These are phyloP conservation scores for Hemisphaericaspora nanyangensis DNA, from an alignment of 805 yeast species.

Conservation along the genomic window DNA sequence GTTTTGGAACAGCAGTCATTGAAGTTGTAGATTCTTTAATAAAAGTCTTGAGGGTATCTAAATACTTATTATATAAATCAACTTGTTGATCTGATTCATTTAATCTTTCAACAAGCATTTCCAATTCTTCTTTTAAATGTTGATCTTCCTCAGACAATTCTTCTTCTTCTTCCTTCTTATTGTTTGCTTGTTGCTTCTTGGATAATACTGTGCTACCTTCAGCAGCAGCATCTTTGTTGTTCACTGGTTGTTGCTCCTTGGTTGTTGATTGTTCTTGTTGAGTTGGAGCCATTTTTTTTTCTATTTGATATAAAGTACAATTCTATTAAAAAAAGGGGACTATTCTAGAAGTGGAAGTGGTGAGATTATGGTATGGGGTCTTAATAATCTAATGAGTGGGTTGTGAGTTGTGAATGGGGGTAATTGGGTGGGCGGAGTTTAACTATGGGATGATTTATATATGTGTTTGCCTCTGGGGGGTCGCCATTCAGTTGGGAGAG, in stretches of 20 bases:
- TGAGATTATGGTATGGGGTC: too few relatives aligned
- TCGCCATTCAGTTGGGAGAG: too few relatives aligned
- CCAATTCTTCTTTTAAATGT: conserved; percentile 81
- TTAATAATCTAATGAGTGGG: too few relatives aligned
- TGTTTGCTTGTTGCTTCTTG: conserved; percentile 4
- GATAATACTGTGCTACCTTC: conserved; percentile 1
- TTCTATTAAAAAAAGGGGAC: too few relatives aligned
- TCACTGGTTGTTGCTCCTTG: conserved; percentile 13
- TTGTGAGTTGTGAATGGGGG: too few relatives aligned
- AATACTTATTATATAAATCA: conserved; percentile 55
- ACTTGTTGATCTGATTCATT: conserved; percentile 44
- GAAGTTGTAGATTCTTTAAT: conserved; percentile 94
- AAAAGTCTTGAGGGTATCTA: conserved; percentile 66
- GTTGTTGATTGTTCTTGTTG: conserved; percentile 18
- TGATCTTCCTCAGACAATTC: conserved; percentile 92
- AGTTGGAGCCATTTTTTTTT: conserved; percentile 30
- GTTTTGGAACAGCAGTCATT: conserved; percentile 99
- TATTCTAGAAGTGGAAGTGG: neutral
- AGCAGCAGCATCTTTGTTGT: conserved; percentile 18
- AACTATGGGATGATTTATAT: too few relatives aligned
- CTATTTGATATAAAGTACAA: too few relatives aligned
- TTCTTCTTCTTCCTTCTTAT: conserved; percentile 49
- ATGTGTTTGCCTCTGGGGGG: too few relatives aligned
- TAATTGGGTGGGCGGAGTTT: too few relatives aligned
- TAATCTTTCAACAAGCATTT: conserved; percentile 77